A percentile compares a stretch with the other conserved stretches of the same genome.
Evolutionary conservation across 73 alveolate species (phyloP).

Genomic region (Tetrahymena borealis): DNA sequence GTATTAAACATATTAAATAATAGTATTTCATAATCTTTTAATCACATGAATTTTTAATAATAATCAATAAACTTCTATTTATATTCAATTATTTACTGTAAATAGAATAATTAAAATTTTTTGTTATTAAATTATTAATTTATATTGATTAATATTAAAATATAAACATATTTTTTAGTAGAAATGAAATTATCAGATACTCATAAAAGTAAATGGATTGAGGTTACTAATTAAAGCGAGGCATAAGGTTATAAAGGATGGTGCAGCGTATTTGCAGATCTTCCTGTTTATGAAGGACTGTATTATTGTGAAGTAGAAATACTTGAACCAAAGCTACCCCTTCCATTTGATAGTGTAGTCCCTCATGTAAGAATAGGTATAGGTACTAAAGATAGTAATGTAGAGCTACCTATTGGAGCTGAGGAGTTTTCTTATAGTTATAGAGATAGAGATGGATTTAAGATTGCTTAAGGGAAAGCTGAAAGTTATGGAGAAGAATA

Average conservation of each 20-base stretch:
- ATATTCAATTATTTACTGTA: background rate
- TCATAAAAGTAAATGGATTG: background rate
- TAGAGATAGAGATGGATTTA: background rate
- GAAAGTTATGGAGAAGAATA: background rate
- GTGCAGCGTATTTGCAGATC: background rate
- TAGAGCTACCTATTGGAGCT: background rate
- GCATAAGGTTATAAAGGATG: background rate
- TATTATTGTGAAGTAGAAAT: background rate
- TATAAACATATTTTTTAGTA: too few relatives aligned
- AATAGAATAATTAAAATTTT: too few relatives aligned
- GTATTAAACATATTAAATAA: too few relatives aligned
- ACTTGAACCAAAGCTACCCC: background rate
- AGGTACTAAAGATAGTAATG: background rate
- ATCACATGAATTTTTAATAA: too few relatives aligned
- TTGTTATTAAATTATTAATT: background rate
- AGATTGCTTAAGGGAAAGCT: background rate
- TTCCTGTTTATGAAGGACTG: background rate
- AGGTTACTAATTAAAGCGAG: background rate
- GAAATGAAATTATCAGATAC: background rate
- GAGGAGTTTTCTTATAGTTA: background rate
- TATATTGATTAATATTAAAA: too few relatives aligned
- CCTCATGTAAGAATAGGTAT: background rate
- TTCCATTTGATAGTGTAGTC: background rate
- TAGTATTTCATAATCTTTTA: too few relatives aligned
- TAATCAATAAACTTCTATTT: background rate